Evolutionary conservation across 2,329 filamentous ascomycete species (phyloP).

Genomic region (Pseudogymnoascus sp.): DNA sequence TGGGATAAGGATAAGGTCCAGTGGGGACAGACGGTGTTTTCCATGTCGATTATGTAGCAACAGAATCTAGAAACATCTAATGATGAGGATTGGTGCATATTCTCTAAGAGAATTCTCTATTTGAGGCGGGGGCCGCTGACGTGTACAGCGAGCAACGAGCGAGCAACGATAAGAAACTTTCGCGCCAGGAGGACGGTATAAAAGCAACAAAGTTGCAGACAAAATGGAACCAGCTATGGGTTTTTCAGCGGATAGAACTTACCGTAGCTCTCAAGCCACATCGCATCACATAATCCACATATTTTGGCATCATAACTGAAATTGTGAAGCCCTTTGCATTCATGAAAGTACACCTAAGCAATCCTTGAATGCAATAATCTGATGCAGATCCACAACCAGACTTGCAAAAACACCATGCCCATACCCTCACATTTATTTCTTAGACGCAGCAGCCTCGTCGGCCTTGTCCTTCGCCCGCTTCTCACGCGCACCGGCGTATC

Average conservation of each 20-base stretch:
- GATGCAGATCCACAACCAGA: conserved; percentile 22
- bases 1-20: not conserved
- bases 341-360: conserved; percentile 32
- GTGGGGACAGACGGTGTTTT: not conserved
- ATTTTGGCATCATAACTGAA: conserved; percentile 1
- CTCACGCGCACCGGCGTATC: conserved; percentile 76
- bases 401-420: conserved; percentile 25
- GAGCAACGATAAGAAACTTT: not conserved
- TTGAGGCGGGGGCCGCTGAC: not conserved
- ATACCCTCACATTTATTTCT: conserved; percentile 60
- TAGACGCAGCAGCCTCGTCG: conserved; percentile 68
- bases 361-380: conserved; percentile 26
- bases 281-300: conserved; percentile 2
- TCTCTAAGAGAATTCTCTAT: not conserved
- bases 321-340: conserved; percentile 26
- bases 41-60: not conserved
- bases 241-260: not conserved
- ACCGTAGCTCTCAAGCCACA: not conserved
- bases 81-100: not conserved
- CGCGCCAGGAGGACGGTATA: not conserved
- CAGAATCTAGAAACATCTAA: not conserved
- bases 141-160: not conserved
- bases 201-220: not conserved
- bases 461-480: conserved; percentile 88
- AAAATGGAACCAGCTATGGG: not conserved